phyloP scores from a whole-genome alignment of 106 monocot genomes.

The Platanthera zijinensis region DNA sequence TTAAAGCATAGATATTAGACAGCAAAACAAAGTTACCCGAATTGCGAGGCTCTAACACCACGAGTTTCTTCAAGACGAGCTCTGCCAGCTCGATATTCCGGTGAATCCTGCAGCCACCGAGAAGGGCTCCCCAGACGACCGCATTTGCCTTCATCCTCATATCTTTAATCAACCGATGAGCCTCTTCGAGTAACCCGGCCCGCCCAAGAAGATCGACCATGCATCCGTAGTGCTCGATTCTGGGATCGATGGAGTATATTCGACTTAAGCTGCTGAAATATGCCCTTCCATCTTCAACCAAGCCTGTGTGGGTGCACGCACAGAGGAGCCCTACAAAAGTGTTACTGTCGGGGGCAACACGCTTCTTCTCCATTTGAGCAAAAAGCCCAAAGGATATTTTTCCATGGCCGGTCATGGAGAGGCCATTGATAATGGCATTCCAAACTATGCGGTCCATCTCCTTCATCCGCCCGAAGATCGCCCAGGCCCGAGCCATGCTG shows the following conservation, averaged over 20 bases:
- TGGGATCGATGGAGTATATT: constrained; percentile 37
- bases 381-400: constrained; percentile 50
- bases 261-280: constrained; percentile 47
- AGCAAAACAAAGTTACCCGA: constrained; percentile 72
- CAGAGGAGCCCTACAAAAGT: constrained; percentile 64
- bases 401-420: constrained; percentile 62
- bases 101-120: constrained; percentile 54
- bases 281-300: constrained; percentile 51
- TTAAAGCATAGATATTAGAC: constrained; percentile 58
- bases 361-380: constrained; percentile 41
- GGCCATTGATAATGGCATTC: constrained; percentile 68
- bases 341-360: constrained; percentile 34
- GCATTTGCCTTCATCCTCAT: constrained; percentile 75
- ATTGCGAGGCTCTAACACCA: constrained; percentile 56
- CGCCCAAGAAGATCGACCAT: constrained; percentile 73
- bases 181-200: constrained; percentile 61
- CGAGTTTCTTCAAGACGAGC: constrained; percentile 39
- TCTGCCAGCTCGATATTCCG: constrained; percentile 38
- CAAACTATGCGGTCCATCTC: constrained; percentile 44
- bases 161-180: constrained; percentile 40
- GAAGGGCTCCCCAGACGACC: constrained; percentile 74
- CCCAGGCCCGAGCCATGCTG: constrained; percentile 34
- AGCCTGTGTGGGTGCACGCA: constrained; percentile 56
- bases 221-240: constrained; percentile 79
- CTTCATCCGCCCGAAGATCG: constrained; percentile 38